These are phyloP conservation scores for Myrica gale DNA, from an alignment of 306 rosid genomes.

Conservation along the genomic window DNA sequence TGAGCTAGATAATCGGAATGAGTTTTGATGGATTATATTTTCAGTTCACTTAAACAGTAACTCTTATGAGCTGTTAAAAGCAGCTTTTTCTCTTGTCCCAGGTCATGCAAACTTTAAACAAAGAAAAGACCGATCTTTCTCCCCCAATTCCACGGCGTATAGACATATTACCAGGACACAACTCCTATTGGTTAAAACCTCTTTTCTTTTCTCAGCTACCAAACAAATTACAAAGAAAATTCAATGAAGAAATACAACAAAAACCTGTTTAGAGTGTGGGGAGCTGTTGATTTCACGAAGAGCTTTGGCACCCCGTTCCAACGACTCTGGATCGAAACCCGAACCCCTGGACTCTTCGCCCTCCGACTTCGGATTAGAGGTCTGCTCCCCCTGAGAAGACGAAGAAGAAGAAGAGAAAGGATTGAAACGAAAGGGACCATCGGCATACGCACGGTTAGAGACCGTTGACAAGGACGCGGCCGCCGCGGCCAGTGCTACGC, in stretches of 20 bases:
- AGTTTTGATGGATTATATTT: neutral
- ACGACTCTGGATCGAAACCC: conserved; percentile 76
- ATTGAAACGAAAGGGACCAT: conserved; percentile 57
- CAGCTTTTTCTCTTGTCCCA: no score
- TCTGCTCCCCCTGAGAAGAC: conserved; percentile 36
- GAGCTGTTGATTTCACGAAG: conserved; percentile 77
- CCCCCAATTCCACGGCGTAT: neutral
- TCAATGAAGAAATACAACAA: neutral
- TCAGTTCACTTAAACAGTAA: neutral
- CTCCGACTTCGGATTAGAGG: conserved; percentile 46
- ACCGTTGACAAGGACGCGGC: conserved; percentile 50
- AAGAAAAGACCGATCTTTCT: neutral
- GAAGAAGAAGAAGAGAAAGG: conserved; percentile 52
- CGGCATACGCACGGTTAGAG: conserved; percentile 60
- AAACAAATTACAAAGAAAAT: conserved; percentile 12
- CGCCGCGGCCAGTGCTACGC: conserved; percentile 71
- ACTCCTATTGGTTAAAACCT: neutral
- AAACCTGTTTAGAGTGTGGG: conserved; percentile 61
- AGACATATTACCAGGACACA: neutral
- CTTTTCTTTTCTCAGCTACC: conserved; percentile 8
- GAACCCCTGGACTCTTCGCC: conserved; percentile 67
- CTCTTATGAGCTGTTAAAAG: no score
- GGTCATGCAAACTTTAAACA: neutral
- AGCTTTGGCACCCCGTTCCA: conserved; percentile 92
- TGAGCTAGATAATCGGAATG: neutral